Base-by-base conservation (phyloP, 768 basidiomycete species). In the Boletus subparvulus region DNA sequence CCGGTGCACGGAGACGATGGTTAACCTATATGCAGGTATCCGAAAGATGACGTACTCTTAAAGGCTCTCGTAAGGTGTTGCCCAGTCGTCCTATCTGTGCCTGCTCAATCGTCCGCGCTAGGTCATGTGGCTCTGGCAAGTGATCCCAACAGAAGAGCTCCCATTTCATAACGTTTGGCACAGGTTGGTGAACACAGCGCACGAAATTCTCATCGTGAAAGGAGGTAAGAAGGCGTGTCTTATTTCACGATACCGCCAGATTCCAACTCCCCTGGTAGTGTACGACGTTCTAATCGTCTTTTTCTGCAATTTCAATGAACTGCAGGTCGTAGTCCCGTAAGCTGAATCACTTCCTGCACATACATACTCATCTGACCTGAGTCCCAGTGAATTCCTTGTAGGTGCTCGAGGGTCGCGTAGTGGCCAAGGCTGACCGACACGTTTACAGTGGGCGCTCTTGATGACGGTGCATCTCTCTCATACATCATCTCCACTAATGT, bases 351-450 rank as follows among this genome's bases (percentile, higher is more conserved):
- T 30, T 33, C 30, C 2, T 3, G 10, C 19, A 13, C 37, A 9
- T 3, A n/a, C 19, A 19, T 41, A 44, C 41, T 45, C 28, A 33
- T 43, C 13, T 32, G 42, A 19, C 26, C 19, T 3, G 16, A 21
- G 21, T 6, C 5, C 3, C 37, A 61, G 47, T 26, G 55, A 55
- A 46, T 61, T 33, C 21, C 13, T 62, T 39, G 61, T 55, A 17
- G 10, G 49, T 47, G 14, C 5, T 33, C 33, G 12, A 26, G 26
- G n/a, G 13, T 45, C 13, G 16, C 3, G 30, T 28, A 26, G 13
- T 47, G 19, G 6, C 11, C 21, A 21, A 21, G 8, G 28, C 37
- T 47, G 52, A 44, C 45, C 1, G 26, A 26, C 16, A 32, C 35
- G 14, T 47, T n/a, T 28, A 13, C 33, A 60, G 54, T 54, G 54